A percentile compares a stretch with the other conserved stretches of the same genome.
Evolutionary conservation across 148 eudicot genomes (phyloP).

Genomic region (Rheum nobile): DNA sequence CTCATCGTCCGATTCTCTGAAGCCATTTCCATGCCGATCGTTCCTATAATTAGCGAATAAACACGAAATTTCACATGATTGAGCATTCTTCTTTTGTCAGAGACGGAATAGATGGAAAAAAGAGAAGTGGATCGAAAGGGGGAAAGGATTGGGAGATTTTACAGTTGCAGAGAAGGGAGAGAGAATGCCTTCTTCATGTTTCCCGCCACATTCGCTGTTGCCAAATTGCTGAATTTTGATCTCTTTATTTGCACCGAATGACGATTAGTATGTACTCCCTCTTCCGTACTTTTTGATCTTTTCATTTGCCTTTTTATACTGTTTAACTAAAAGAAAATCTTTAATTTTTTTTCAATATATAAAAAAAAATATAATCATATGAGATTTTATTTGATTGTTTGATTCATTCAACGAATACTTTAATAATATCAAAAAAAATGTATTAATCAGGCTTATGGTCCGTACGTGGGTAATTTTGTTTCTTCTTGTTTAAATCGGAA

Average conservation of each 20-base stretch:
- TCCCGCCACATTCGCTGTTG: background rate
- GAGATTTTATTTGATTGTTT: no score
- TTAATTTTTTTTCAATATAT: no score
- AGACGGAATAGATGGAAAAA: background rate
- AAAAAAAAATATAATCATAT: no score
- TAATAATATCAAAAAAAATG: no score
- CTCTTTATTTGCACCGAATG: background rate
- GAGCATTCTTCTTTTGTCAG: background rate
- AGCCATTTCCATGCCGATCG: conserved; percentile 5
- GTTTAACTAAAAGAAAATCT: no score
- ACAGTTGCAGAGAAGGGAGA: background rate
- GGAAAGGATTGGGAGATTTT: background rate
- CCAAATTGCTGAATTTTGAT: background rate
- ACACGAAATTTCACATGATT: background rate
- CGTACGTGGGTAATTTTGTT: background rate
- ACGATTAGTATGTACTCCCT: background rate
- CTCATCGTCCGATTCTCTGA: background rate
- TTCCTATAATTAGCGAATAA: background rate
- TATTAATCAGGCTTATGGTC: no score
- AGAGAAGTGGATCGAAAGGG: background rate
- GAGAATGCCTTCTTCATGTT: background rate
- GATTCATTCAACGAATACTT: no score
- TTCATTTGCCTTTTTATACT: no score
- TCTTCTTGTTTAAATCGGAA: background rate
- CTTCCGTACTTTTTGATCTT: no score